Evolutionary conservation across 176 grass and related monocot species (phyloP).

Genomic region (Poa pratensis): DNA sequence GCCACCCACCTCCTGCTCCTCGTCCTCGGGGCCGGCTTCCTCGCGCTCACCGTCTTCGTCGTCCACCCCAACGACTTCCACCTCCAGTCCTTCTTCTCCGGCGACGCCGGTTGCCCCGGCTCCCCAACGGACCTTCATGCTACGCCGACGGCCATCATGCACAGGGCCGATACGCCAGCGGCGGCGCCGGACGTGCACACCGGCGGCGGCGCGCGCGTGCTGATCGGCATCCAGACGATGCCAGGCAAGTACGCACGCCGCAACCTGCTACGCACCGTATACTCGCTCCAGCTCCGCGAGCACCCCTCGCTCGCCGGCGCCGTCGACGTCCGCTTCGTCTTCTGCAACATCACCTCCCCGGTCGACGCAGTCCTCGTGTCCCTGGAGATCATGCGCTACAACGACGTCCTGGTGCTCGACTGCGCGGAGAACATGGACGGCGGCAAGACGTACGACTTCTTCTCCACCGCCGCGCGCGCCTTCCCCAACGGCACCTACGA

Average conservation of each 20-base stretch:
- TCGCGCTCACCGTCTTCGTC: constrained; percentile 63
- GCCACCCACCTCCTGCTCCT: constrained; percentile 51
- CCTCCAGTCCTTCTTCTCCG: constrained; percentile 51
- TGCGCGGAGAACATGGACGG: constrained; percentile 82
- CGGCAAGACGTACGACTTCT: constrained; percentile 83
- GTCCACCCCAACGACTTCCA: constrained; percentile 61
- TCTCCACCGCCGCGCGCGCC: constrained; percentile 45
- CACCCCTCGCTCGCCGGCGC: constrained; percentile 22
- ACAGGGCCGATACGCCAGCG: not conserved
- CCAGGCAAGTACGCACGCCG: constrained; percentile 63
- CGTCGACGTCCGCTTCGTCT: constrained; percentile 72
- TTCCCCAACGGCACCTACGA: constrained; percentile 54
- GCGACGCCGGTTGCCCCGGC: not conserved
- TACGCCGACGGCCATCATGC: too few relatives aligned
- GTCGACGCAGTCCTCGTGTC: constrained; percentile 58
- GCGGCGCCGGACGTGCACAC: not conserved
- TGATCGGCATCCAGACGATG: constrained; percentile 67
- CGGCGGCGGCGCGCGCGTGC: constrained; percentile 43
- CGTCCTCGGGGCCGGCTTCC: constrained; percentile 52
- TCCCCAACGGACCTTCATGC: not conserved
- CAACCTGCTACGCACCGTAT: constrained; percentile 63
- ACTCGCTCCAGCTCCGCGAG: constrained; percentile 60
- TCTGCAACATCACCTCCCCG: constrained; percentile 77
- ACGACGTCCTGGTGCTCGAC: constrained; percentile 69
- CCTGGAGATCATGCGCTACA: constrained; percentile 55